These are phyloP conservation scores for Sarocladium kiliense DNA, from an alignment of 2,329 filamentous ascomycete species.

Conservation along the genomic window DNA sequence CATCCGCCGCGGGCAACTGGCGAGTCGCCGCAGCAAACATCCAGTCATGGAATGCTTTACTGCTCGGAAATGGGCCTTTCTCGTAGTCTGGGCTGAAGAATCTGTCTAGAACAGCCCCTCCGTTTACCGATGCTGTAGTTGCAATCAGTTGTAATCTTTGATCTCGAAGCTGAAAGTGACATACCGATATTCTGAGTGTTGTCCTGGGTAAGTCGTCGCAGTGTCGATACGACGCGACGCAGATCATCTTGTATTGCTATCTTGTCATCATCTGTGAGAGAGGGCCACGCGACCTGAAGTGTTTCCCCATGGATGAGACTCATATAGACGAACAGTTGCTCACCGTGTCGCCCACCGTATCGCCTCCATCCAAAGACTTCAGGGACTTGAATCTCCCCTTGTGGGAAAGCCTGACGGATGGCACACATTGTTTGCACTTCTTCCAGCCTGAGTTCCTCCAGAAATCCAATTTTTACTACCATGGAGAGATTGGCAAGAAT, in stretches of 20 bases:
- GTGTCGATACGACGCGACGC: background rate
- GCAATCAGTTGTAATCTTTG: background rate
- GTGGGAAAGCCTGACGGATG: background rate
- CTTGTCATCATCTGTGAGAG: slow-evolving; percentile 5
- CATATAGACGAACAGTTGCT: slow-evolving; percentile 7
- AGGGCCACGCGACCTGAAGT: slow-evolving; percentile 1
- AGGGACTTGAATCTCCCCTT: slow-evolving; percentile 7
- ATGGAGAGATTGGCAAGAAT: background rate
- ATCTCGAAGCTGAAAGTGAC: background rate
- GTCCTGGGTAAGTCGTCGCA: slow-evolving; percentile 1
- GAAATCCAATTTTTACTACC: background rate
- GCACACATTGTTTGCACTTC: slow-evolving; percentile 9
- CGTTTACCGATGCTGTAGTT: slow-evolving; percentile 4
- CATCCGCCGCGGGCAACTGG: background rate
- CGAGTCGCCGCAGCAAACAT: slow-evolving; percentile 8
- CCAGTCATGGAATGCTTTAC: slow-evolving; percentile 5
- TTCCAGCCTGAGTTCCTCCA: slow-evolving; percentile 1
- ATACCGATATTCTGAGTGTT: slow-evolving; percentile 3
- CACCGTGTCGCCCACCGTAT: background rate
- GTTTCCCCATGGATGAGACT: slow-evolving; percentile 1
- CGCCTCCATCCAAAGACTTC: slow-evolving; percentile 9
- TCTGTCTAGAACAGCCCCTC: slow-evolving; percentile 3
- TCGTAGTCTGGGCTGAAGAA: slow-evolving; percentile 5
- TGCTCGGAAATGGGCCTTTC: background rate
- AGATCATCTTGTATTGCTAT: slow-evolving; percentile 4